Percentiles rank a stretch among this genome's conserved stretches.
These are phyloP conservation scores for Phytophthora syringae DNA, from an alignment of 352 stramenopile genomes.

Conservation along the genomic window DNA sequence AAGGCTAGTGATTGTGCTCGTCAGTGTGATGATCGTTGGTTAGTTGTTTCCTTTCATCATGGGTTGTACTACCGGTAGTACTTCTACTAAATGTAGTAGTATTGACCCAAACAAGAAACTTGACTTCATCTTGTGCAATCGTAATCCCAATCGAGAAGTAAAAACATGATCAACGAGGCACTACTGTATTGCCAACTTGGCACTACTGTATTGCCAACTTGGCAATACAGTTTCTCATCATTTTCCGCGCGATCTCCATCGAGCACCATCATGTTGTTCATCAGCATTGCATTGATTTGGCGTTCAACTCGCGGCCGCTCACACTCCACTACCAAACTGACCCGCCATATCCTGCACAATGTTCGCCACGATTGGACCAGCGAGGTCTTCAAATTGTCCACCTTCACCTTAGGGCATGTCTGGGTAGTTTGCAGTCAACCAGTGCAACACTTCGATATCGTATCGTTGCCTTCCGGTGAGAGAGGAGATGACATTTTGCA, in stretches of 20 bases:
- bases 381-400: not conserved
- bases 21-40: not conserved
- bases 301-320: not conserved
- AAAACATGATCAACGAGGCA: too few relatives aligned
- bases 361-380: not conserved
- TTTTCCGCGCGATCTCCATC: too few relatives aligned
- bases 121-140: too few relatives aligned
- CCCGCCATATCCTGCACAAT: not conserved
- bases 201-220: too few relatives aligned
- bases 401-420: not conserved
- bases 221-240: too few relatives aligned
- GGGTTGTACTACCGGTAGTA: too few relatives aligned
- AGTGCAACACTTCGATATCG: not conserved
- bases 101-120: too few relatives aligned
- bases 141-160: too few relatives aligned
- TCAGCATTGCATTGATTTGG: not conserved
- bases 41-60: too few relatives aligned
- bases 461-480: not conserved
- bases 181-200: too few relatives aligned
- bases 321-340: not conserved
- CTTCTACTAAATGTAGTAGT: too few relatives aligned
- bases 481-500: not conserved
- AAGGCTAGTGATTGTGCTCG: too few relatives aligned
- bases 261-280: conserved; percentile 2
- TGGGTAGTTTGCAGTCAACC: not conserved